Evolutionary conservation across 2,329 filamentous ascomycete species (phyloP), one percentile per base, ranked within the genome.

Genomic region (Drechmeria coniospora): DNA sequence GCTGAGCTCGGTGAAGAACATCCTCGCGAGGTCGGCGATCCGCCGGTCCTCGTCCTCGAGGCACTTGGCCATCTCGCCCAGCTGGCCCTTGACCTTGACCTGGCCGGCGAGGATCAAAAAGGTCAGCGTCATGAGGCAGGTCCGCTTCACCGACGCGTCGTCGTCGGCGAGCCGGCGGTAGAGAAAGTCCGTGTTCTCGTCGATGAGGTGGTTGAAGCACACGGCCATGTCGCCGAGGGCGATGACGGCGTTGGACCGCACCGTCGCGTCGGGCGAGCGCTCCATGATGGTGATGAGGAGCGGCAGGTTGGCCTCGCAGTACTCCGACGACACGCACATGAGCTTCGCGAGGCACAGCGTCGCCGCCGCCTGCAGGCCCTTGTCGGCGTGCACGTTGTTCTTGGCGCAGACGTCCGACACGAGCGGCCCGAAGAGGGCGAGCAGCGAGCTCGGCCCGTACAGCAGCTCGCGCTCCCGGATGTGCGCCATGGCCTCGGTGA

Each of bases 41-140:
- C 81, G 73, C 54, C 86, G 84, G 47, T 98, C 92, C n/a, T 76
- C 74, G 45, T 98, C 90, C 54, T 98, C 90, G 17, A 98, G 68
- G 41, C 90, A 98, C 59, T 98, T 98, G 31, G 90, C 90, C 90
- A 98, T 98, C 59, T 95, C 87, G 26, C 90, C 90, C 8, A 98
- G 63, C 54, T 98, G 90, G 15, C 90, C 90, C 63, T 98, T 98
- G 53, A 98, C 90, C 65, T 98, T 98, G 59, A 98, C 87, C 54
- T 98, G 90, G 15, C 92, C 90, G 1, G 90, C 90, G 24, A 98
- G 59, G 43, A 98, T 98, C 31, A 98, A 58, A 65, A 98, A 98
- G 0, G 92, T 98, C 41, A 98, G 58, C 1, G 92, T 98, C 90
- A 95, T 98, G 14, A 98, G 66, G 53, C 90, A 98, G 0, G 92